phyloP scores from a whole-genome alignment of 345 rosid species.

The Syzygium oleosum region DNA sequence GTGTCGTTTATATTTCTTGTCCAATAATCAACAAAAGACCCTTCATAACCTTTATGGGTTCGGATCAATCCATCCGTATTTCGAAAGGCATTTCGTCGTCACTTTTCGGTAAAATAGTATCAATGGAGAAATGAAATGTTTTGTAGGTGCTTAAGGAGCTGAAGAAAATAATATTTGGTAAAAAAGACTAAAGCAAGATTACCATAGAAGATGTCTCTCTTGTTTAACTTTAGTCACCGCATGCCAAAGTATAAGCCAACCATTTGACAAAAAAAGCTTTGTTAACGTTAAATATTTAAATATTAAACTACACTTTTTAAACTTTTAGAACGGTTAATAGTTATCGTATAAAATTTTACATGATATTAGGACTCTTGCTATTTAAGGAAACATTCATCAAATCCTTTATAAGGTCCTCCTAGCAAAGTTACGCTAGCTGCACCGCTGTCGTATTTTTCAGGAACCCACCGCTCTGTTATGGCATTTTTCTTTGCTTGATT shows the following conservation, averaged over 20 bases:
- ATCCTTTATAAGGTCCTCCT: no score
- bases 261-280: no score
- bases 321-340: no score
- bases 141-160: not conserved
- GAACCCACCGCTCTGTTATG: not conserved
- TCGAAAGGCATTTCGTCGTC: not conserved
- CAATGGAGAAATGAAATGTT: not conserved
- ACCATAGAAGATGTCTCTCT: not conserved
- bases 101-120: no score
- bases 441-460: no score
- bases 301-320: no score
- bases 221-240: not conserved
- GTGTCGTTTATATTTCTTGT: not conserved
- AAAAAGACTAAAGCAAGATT: not conserved
- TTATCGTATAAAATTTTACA: no score
- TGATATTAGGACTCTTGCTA: not conserved
- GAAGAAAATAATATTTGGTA: not conserved
- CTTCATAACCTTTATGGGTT: no score
- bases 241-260: not conserved
- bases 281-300: no score
- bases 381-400: no score
- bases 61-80: no score
- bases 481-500: not conserved
- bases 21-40: not conserved
- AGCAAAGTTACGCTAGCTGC: not conserved